A percentile compares a stretch with the other conserved stretches of the same genome.
These are phyloP conservation scores for grape (Vitis vinifera) DNA, from an alignment of 164 flowering plant genomes.

Conservation along the genomic window ASM3070453v1 NC_081813.1:22217501-22218000, in stretches of 20 bases:
- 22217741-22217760: slow-evolving; percentile 92
- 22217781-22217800: slow-evolving; percentile 93
- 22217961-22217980: slow-evolving; percentile 16
- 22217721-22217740: slow-evolving; percentile 98
- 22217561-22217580: neutral
- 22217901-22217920: neutral
- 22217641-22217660: slow-evolving; percentile 89
- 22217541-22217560: too few species aligned
- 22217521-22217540: too few species aligned
- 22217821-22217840: slow-evolving; percentile 32
- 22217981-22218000: slow-evolving; percentile 66
- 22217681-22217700: slow-evolving; percentile 76
- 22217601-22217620: neutral
- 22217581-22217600: neutral
- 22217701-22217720: slow-evolving; percentile 92
- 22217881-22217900: too few species aligned
- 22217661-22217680: slow-evolving; percentile 81
- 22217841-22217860: neutral
- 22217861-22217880: neutral
- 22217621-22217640: neutral
- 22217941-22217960: neutral
- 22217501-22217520: too few species aligned
- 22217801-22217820: slow-evolving; percentile 98
- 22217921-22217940: neutral
- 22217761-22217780: slow-evolving; percentile 89